Conservation (phyloP, 2,329 filamentous ascomycete genomes). For the Ophiostoma sp. region DNA sequence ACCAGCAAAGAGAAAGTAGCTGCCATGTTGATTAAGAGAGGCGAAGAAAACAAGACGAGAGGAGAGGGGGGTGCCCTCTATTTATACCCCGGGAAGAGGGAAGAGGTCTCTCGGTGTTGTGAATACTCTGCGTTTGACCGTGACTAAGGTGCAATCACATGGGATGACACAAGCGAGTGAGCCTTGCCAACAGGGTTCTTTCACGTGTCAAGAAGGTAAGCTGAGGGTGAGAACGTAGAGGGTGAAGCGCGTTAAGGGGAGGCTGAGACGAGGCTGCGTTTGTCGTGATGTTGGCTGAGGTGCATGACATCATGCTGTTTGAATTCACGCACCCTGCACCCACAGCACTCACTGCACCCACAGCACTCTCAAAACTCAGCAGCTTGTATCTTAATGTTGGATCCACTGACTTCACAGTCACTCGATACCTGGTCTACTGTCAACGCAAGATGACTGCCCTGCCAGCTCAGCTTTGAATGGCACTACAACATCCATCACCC, state of each 20-base stretch:
- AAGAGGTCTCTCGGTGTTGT: not conserved
- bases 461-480: too few relatives aligned
- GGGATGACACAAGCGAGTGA: not conserved
- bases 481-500: too few relatives aligned
- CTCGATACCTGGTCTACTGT: too few relatives aligned
- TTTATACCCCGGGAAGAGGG: not conserved
- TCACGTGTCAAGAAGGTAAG: constrained; percentile 1
- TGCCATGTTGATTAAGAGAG: too few relatives aligned
- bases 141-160: not conserved
- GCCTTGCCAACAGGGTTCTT: not conserved
- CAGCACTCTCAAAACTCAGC: not conserved
- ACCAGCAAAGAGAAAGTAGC: not conserved
- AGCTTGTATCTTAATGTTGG: too few relatives aligned
- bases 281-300: not conserved
- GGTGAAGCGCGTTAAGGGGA: not conserved
- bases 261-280: not conserved
- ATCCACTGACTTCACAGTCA: too few relatives aligned
- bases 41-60: not conserved
- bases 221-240: not conserved
- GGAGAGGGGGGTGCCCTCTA: not conserved
- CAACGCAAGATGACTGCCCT: too few relatives aligned
- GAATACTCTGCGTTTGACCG: not conserved
- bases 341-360: not conserved
- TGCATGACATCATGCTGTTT: too few relatives aligned
- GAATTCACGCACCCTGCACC: not conserved